Base-by-base conservation (phyloP, 2,329 filamentous ascomycete genomes). In the Fusarium nematophilum region DNA sequence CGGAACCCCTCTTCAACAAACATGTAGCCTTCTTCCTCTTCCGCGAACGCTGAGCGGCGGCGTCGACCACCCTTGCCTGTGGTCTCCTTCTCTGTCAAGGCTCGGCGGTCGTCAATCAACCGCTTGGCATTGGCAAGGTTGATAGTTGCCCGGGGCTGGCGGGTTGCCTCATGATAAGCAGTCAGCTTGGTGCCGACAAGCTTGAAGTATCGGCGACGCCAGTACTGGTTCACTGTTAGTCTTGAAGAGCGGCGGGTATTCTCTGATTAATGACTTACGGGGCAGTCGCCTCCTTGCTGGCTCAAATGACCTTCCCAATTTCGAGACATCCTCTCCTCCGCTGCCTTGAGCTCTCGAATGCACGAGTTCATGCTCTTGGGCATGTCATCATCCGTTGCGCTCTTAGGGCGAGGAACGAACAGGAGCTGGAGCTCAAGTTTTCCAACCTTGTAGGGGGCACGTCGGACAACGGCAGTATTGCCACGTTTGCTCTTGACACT, bases 1-100 rank as follows among this genome's bases (percentile, higher is more conserved):
- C 95, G 92, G 89, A 99, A 99, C 3, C 95, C 95, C 74, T 99
- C 95, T 75, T 99, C 95, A 47, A 99, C 94, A 74, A 99, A 99
- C 91, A 97, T 97, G 81, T 99, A 99, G 34, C 95, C 95, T 73
- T 99, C 95, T 77, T 99, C 95, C 65, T 99, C 95, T 76, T 98
- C 95, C 2, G 94, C 93, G 75, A 99, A 99, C 9, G 92, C 95
- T 27, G 93, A 97, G 75, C 96, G 93, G 51, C 95, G 90, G 36
- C 95, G 90, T 66, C 87, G 89, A 51, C 92, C 91, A 62, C 85
- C 86, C 72, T 88, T 91, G 53, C 89, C 90, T 11, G 84, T 88
- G 1, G 89, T 92, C 71, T 96, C 92, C 65, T 91, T 93, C 70
- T 97, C 90, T 6, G 89, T 92, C 40, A 99, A 81, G 15, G 91